Evolutionary conservation across 2,329 filamentous ascomycete species (phyloP).

Genomic region (Raffaelea deltoideospora): DNA sequence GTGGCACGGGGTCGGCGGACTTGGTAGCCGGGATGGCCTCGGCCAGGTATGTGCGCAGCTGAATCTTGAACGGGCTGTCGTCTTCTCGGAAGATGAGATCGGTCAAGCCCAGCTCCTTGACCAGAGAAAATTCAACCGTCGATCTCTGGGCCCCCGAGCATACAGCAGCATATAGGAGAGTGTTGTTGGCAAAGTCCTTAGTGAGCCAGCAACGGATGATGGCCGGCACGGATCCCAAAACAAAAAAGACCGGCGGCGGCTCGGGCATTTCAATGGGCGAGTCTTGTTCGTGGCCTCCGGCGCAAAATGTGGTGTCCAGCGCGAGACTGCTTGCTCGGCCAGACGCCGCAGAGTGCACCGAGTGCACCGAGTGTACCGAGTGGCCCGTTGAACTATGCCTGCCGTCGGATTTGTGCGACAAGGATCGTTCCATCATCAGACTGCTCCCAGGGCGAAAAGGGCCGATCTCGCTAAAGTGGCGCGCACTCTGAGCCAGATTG

Average conservation of each 20-base stretch:
- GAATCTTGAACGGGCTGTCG: constrained; percentile 53
- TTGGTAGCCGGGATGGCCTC: constrained; percentile 72
- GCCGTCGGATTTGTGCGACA: constrained; percentile 92
- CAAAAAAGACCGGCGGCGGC: constrained; percentile 70
- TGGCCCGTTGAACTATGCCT: constrained; percentile 82
- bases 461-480: constrained; percentile 71
- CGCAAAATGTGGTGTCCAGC: constrained; percentile 56
- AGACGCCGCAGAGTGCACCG: constrained; percentile 55
- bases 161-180: constrained; percentile 78
- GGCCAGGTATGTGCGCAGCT: constrained; percentile 73
- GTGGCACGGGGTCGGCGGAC: constrained; percentile 54
- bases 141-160: constrained; percentile 88
- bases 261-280: constrained; percentile 58
- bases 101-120: constrained; percentile 58
- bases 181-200: constrained; percentile 75
- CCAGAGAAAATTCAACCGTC: constrained; percentile 58
- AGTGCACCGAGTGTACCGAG: constrained; percentile 52
- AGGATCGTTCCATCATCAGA: constrained; percentile 77
- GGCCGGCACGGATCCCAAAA: constrained; percentile 77
- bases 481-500: constrained; percentile 66
- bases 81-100: constrained; percentile 50
- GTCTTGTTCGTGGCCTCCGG: constrained; percentile 46
- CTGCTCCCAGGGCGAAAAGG: constrained; percentile 65
- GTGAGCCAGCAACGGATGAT: constrained; percentile 95
- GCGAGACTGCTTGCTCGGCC: constrained; percentile 80